A percentile compares a stretch with the other conserved stretches of the same genome.
Conservation (phyloP, 768 basidiomycete genomes). For the Russula sp. region DNA sequence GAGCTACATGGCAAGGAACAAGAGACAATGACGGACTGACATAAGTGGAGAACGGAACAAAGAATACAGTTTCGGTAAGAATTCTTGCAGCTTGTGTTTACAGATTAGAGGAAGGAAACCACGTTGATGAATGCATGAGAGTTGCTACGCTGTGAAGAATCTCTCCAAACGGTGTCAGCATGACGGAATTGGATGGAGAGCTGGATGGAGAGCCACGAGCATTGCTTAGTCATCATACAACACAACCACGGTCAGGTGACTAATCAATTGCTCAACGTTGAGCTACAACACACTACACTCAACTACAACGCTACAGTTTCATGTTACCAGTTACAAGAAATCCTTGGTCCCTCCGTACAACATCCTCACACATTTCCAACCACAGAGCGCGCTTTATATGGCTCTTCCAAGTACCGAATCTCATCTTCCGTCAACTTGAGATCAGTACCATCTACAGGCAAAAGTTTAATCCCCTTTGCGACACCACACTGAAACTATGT, state of each 20-base stretch:
- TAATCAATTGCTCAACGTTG: no score
- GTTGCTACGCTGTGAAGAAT: not conserved
- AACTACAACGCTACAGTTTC: no score
- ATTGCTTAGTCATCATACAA: not conserved
- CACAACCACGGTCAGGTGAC: not conserved
- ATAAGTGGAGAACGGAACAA: not conserved
- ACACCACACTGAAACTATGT: not conserved
- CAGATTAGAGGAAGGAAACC: not conserved
- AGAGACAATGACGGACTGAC: not conserved
- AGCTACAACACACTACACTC: not conserved
- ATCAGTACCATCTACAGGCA: slow-evolving; percentile 6
- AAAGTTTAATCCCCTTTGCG: not conserved
- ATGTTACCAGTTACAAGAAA: no score
- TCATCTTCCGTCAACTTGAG: slow-evolving; percentile 14
- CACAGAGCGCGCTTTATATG: slow-evolving; percentile 18
- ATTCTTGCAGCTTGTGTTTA: not conserved
- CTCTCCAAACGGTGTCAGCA: no score
- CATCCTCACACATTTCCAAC: not conserved
- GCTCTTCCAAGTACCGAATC: slow-evolving; percentile 16
- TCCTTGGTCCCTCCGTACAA: no score
- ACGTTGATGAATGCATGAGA: not conserved
- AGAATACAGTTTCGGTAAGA: not conserved
- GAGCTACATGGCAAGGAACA: not conserved
- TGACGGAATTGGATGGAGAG: no score
- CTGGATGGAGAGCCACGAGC: no score